Evolutionary conservation across 2,329 filamentous ascomycete species (phyloP), one percentile per base, ranked within the genome.

Genomic region (Claviceps spartinae): DNA sequence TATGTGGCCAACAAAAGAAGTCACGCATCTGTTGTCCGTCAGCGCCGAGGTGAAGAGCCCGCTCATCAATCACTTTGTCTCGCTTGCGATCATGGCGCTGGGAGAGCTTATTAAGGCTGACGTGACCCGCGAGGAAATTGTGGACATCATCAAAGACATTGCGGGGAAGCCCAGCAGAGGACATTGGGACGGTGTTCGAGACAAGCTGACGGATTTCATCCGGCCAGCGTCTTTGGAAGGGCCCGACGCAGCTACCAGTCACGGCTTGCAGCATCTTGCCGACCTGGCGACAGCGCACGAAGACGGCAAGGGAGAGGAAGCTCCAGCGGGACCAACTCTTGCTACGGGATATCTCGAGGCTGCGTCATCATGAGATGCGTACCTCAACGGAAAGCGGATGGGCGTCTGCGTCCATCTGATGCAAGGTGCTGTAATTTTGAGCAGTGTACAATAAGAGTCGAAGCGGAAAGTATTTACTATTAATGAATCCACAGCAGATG

Each of bases 61-160:
- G 0, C 67, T 88, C 45, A 81, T 80, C 52, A 81, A 86, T 60
- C 82, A 88, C 61, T 83, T 84, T 57, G 75, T 76, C 51, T 75
- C 74, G 13, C 70, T 87, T 9, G 73, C 76, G 1, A 71, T 77
- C 11, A 69, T 85, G 60, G 76, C 77, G n/a, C 68, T 88, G 4
- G 66, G 79, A 47, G 78, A 83, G 56, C 70, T 87, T 37, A 67
- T 68, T 36, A 78, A 76, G 58, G 66, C 76, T 8, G 74, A 79
- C 8, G 71, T 69, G 54, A 79, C 76, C 2, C 74, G 72, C 45
- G 76, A 79, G 5, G 79, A 82, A 56, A 81, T 81, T 0, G 70
- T 70, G 14, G 68, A 70, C 52, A 69, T 79, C 7, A 70, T 84
- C 24, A 74, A 72, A 54, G 72, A 78, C 24, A 70, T 87, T 34